phyloP scores from a whole-genome alignment of 352 stramenopile species.

The Phytophthora sojae region DNA sequence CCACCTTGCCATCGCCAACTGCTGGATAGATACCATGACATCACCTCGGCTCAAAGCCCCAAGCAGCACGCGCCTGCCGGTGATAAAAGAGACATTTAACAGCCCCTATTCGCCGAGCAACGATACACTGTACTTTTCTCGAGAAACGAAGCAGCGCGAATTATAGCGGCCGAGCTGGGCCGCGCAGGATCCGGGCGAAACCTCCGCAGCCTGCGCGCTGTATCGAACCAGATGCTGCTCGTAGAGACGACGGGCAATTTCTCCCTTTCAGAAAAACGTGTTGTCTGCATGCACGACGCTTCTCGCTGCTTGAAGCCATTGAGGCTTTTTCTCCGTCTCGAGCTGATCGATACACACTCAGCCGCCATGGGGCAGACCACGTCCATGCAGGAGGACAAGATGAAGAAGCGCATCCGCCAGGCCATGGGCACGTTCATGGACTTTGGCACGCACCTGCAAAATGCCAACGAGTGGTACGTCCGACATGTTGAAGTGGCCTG shows the following conservation, averaged over 20 bases:
- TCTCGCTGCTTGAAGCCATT: constrained; percentile 27
- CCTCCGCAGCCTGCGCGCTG: constrained; percentile 21
- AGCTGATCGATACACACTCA: background rate
- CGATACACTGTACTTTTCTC: constrained; percentile 19
- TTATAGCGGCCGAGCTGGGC: constrained; percentile 1
- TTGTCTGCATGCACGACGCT: constrained; percentile 7
- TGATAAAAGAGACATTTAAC: constrained; percentile 14
- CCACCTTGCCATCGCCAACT: too few species aligned
- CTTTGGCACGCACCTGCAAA: constrained; percentile 73
- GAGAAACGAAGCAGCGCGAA: constrained; percentile 27
- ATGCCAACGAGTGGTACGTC: constrained; percentile 81
- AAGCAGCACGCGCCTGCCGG: constrained; percentile 18
- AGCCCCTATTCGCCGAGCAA: constrained; percentile 16
- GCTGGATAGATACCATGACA: constrained; percentile 14
- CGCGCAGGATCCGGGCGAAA: constrained; percentile 13
- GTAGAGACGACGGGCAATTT: constrained; percentile 24
- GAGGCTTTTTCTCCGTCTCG: constrained; percentile 29
- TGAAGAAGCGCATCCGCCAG: constrained; percentile 75
- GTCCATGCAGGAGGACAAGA: constrained; percentile 74
- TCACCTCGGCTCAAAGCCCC: constrained; percentile 6
- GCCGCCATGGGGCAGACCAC: constrained; percentile 71
- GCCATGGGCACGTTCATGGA: constrained; percentile 78
- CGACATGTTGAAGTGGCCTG: constrained; percentile 19
- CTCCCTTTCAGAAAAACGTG: constrained; percentile 27
- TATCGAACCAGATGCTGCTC: constrained; percentile 27